Base-by-base conservation (phyloP, 331 rosid species). In the Acacia concinna region DNA sequence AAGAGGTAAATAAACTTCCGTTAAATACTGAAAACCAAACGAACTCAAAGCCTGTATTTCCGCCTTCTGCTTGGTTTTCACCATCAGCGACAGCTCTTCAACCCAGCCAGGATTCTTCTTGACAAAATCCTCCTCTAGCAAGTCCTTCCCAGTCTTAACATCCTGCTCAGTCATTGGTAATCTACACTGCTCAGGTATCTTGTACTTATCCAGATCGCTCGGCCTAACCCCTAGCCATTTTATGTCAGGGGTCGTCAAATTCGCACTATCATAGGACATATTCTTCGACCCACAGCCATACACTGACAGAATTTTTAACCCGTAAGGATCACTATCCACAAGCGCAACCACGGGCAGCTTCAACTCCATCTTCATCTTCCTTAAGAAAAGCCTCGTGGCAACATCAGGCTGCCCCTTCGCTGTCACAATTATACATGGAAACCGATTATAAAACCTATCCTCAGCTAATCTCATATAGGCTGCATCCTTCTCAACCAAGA, bases 31-130 rank as follows among this genome's bases (percentile, higher is more conserved):
- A 69, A 94, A 94, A 34, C 98, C 97, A 11, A 94, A 94, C 3
- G 97, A 31, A 71, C 98, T 92, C 87, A 94, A 77, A 34, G 98
- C 98, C 85, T 94, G 98, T 86, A 94, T 94, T 74, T 94, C 98
- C 10, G 97, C 98, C 90, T 94, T 94, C 84, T 94, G 97, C 94
- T 88, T 91, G 9, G 95, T 92, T 79, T 94, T 94, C 88, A 94
- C 97, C 98, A 94, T 94, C 84, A 94, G 88, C 2, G 87, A 74
- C 62, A 94, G 85, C 80, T 94, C 98, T 74, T 92, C 97, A 57
- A 94, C 97, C 98, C 97, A 94, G 18, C 92, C 94, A 0, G 98
- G 97, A 83, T 94, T 94, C 87, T 94, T 94, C 84, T 94, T 94
- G 51, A 94, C 97, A 79, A 94, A 92, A 86, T 94, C 97, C 82